phyloP scores from a whole-genome alignment of 2,329 filamentous ascomycete species.

The Microascus cirrosus region DNA sequence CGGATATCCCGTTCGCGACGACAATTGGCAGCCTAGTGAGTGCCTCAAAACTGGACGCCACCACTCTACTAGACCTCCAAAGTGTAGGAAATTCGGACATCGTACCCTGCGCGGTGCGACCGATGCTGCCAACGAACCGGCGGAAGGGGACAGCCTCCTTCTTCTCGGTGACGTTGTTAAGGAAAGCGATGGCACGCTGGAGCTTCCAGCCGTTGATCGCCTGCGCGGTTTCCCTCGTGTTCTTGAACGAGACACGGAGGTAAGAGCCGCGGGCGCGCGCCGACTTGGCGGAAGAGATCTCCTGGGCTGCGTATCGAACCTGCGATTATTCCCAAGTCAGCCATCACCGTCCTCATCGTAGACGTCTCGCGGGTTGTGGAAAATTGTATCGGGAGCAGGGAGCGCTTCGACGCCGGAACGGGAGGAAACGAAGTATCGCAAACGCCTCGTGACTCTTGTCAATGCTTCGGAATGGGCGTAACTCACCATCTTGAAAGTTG shows the following conservation, averaged over 20 bases:
- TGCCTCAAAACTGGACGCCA: neutral
- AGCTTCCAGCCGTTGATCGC: conserved; percentile 99
- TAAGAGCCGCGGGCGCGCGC: conserved; percentile 97
- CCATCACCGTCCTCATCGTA: neutral
- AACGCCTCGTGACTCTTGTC: neutral
- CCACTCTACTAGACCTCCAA: neutral
- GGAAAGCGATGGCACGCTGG: conserved; percentile 87
- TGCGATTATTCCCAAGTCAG: conserved; percentile 21
- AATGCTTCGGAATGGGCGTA: conserved; percentile 2
- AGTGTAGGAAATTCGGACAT: conserved; percentile 51
- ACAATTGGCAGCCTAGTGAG: neutral
- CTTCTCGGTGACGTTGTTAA: conserved; percentile 96
- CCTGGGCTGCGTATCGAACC: conserved; percentile 93
- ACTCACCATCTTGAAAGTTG: conserved; percentile 48
- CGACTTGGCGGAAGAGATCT: conserved; percentile 82
- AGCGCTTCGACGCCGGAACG: neutral
- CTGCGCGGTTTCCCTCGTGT: conserved; percentile 98
- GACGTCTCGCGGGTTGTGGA: neutral
- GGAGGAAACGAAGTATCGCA: neutral
- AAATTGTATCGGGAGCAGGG: neutral
- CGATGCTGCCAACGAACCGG: conserved; percentile 91
- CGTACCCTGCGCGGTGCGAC: conserved; percentile 96
- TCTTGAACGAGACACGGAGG: conserved; percentile 99
- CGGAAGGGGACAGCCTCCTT: conserved; percentile 97
- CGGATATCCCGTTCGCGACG: neutral